phyloP scores from a whole-genome alignment of 192 early-diverging fungal genomes.

The Umbelopsis isabellina region DNA sequence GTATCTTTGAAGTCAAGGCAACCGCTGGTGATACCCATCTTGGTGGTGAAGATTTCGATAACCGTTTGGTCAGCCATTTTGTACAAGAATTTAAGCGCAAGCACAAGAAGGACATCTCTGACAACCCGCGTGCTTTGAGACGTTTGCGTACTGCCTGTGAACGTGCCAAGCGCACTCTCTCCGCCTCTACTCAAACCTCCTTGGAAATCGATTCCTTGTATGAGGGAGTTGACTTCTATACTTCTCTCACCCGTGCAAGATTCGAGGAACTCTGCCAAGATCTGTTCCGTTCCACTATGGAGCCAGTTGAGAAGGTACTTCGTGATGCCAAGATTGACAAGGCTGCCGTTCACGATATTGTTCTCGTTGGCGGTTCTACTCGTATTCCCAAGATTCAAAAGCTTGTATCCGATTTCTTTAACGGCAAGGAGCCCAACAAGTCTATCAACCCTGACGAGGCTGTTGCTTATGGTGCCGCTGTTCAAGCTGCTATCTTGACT shows the following conservation, averaged over 20 bases:
- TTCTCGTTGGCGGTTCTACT: slow-evolving; percentile 98
- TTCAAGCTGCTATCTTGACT: slow-evolving; percentile 96
- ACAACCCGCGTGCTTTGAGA: slow-evolving; percentile 92
- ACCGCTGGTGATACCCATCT: slow-evolving; percentile 99
- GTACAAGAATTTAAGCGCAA: slow-evolving; percentile 98
- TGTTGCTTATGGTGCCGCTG: slow-evolving; percentile 98
- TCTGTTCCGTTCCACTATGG: slow-evolving; percentile 95
- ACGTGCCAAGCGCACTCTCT: slow-evolving; percentile 97
- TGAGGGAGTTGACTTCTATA: slow-evolving; percentile 99
- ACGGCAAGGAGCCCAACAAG: slow-evolving; percentile 99
- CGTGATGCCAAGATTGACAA: slow-evolving; percentile 98
- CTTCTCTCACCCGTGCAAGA: slow-evolving; percentile 97
- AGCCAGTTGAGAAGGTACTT: slow-evolving; percentile 97
- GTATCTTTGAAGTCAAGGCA: slow-evolving; percentile 99
- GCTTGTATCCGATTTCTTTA: slow-evolving; percentile 98
- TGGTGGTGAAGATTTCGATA: slow-evolving; percentile 99
- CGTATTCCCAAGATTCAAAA: slow-evolving; percentile 99
- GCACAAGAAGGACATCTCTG: slow-evolving; percentile 93
- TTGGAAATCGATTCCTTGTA: slow-evolving; percentile 98
- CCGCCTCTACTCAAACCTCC: slow-evolving; percentile 93
- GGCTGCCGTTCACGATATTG: slow-evolving; percentile 89
- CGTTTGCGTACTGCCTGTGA: slow-evolving; percentile 98
- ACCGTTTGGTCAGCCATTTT: slow-evolving; percentile 96
- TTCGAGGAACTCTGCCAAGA: slow-evolving; percentile 99
- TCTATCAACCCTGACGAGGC: slow-evolving; percentile 99